These are phyloP conservation scores for Polygonum aviculare DNA, from an alignment of 148 eudicot genomes.

Conservation along the genomic window DNA sequence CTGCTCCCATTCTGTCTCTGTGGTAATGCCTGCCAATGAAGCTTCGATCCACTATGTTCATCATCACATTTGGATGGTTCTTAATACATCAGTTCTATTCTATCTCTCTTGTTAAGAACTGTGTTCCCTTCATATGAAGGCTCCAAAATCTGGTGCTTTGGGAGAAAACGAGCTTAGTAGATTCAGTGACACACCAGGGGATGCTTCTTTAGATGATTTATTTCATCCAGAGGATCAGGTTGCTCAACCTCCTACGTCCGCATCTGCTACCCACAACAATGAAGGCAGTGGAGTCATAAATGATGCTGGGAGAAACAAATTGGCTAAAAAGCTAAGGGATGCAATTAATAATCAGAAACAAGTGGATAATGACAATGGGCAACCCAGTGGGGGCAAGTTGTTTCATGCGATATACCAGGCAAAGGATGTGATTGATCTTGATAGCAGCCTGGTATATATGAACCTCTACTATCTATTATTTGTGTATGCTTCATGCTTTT, in stretches of 20 bases:
- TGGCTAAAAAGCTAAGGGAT: conserved; percentile 82
- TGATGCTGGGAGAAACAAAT: conserved; percentile 50
- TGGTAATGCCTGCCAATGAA: background rate
- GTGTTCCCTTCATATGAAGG: conserved; percentile 26
- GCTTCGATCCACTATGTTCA: background rate
- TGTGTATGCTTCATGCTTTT: conserved; percentile 1
- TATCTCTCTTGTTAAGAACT: background rate
- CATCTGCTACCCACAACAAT: conserved; percentile 30
- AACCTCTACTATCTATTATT: background rate
- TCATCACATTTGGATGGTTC: background rate
- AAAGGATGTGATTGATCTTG: conserved; percentile 80
- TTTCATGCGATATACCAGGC: conserved; percentile 79
- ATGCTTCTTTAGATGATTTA: conserved; percentile 91
- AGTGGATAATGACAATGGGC: conserved; percentile 65
- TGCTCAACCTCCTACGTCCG: conserved; percentile 64
- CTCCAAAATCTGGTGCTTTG: conserved; percentile 32
- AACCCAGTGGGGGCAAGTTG: conserved; percentile 69
- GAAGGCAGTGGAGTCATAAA: conserved; percentile 28
- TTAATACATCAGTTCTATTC: background rate
- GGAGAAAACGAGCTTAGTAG: conserved; percentile 64
- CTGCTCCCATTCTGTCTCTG: background rate
- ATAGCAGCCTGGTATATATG: conserved; percentile 65
- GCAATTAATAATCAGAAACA: conserved; percentile 75
- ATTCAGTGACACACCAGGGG: conserved; percentile 92
- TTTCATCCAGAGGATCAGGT: conserved; percentile 50